phyloP scores from a whole-genome alignment of 306 rosid species.

The Dalbergia cochinchinensis region DNA sequence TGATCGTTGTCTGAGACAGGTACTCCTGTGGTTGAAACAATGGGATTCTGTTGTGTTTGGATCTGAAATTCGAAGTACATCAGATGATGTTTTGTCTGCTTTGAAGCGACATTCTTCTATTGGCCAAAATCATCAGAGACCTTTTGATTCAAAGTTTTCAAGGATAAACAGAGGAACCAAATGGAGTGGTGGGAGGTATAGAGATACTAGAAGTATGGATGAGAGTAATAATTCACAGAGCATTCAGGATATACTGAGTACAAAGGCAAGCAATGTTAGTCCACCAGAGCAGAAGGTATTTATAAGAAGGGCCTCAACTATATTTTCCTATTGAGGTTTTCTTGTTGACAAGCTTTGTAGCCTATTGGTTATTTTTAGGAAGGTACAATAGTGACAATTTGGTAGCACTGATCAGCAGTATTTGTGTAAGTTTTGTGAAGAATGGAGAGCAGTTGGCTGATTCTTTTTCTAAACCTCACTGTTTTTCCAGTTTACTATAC shows the following conservation, averaged over 20 bases:
- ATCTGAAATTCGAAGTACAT: constrained; percentile 83
- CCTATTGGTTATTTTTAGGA: constrained; percentile 19
- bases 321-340: constrained; percentile 18
- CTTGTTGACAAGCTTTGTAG: constrained; percentile 20
- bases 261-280: constrained; percentile 62
- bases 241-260: constrained; percentile 60
- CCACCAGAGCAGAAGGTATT: constrained; percentile 88
- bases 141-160: constrained; percentile 58
- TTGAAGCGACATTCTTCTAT: constrained; percentile 84
- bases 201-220: constrained; percentile 51
- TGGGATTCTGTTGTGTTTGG: constrained; percentile 96
- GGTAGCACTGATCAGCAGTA: neutral
- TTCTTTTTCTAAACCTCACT: neutral
- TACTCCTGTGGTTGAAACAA: constrained; percentile 91
- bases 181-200: constrained; percentile 62
- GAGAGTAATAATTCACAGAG: constrained; percentile 51
- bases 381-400: constrained; percentile 22
- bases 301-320: constrained; percentile 13
- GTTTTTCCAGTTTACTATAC: neutral
- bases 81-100: constrained; percentile 86
- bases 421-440: constrained; percentile 28
- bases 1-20: constrained; percentile 58
- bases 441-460: neutral
- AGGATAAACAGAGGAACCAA: constrained; percentile 59
- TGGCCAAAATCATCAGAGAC: constrained; percentile 71